These are phyloP conservation scores for Trichocladium uniseriatum DNA, from an alignment of 495 filamentous ascomycete genomes.

Conservation along the genomic window DNA sequence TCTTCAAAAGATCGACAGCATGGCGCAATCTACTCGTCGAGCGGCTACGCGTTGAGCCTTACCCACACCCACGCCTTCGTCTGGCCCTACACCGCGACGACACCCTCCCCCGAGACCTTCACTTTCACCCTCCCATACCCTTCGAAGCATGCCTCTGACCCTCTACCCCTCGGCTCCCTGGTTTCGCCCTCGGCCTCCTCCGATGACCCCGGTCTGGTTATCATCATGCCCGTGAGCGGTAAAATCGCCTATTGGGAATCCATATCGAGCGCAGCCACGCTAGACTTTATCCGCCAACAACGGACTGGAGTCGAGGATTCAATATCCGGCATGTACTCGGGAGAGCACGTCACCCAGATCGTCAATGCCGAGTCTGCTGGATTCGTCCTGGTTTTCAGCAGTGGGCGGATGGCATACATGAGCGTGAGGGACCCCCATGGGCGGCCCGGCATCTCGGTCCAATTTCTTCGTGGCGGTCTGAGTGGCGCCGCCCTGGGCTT, in stretches of 20 bases:
- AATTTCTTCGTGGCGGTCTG: slow-evolving; percentile 57
- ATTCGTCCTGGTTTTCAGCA: slow-evolving; percentile 73
- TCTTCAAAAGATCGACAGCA: slow-evolving; percentile 40
- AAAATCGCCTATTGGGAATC: slow-evolving; percentile 93
- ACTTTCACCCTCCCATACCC: slow-evolving; percentile 65
- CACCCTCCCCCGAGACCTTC: slow-evolving; percentile 58
- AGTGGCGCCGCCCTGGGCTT: slow-evolving; percentile 48
- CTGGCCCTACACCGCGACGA: slow-evolving; percentile 72
- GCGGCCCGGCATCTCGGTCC: slow-evolving; percentile 63
- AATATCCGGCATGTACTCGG: slow-evolving; percentile 61
- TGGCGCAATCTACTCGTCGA: slow-evolving; percentile 55
- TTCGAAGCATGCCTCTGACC: slow-evolving; percentile 52
- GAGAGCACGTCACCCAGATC: slow-evolving; percentile 67
- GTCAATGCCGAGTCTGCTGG: slow-evolving; percentile 74
- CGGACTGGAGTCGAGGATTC: slow-evolving; percentile 65
- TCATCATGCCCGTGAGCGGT: slow-evolving; percentile 73
- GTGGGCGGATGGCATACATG: slow-evolving; percentile 75
- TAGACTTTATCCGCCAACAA: slow-evolving; percentile 67
- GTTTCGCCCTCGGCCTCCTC: slow-evolving; percentile 63
- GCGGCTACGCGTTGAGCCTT: slow-evolving; percentile 66
- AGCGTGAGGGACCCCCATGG: slow-evolving; percentile 78
- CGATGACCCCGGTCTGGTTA: slow-evolving; percentile 69
- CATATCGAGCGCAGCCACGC: slow-evolving; percentile 67
- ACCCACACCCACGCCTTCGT: slow-evolving; percentile 72
- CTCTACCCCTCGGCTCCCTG: slow-evolving; percentile 70